Evolutionary conservation across 345 rosid genomes (phyloP), one percentile per base, ranked within the genome.

Genomic region (Turnera subulata): DNA sequence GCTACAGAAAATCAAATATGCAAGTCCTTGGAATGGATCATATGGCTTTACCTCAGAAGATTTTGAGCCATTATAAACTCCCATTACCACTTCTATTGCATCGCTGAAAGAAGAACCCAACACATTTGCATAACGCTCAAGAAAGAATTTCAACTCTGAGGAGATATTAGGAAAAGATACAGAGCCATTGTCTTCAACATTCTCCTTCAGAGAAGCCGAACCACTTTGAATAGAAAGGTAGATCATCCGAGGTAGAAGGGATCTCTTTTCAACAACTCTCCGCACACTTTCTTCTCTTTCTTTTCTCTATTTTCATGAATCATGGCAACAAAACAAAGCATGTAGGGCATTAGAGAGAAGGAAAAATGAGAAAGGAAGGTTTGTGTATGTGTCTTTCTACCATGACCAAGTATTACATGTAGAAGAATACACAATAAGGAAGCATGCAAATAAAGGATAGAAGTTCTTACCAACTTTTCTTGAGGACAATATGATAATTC

Each of bases 181-280:
- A 63, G 89, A 73, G 29, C 90, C 95, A 62, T 89, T 85, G 60
- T 48, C 60, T 71, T 76, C 88, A 69, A 71, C 43, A 69, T 65
- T 75, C 50, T 76, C 90, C 78, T 81, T 93, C 6, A 74, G 46
- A 5, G 86, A 73, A 24, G 69, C 64, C 53, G 87, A 69, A 15
- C 90, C 75, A 73, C 83, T 79, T 66, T 81, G 94, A 73, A 87
- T 74, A n/a, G 99, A 89, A 56, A 87, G 73, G 64, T 77, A 87
- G 63, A 93, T 66, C 85, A 93, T 55, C 47, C 97, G 89, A 37
- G 99, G 97, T 51, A 93, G 75, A 65, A 93, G 88, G 64, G 90
- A 82, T 69, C 68, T 87, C 78, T 78, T 81, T 70, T 78, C 95
- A 59, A 89, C 64, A 18, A 66, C 60, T 50, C 71, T 62, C 64